Evolutionary conservation across 2,329 filamentous ascomycete genomes (phyloP).

Genomic region (Exserohilum rostratum): DNA sequence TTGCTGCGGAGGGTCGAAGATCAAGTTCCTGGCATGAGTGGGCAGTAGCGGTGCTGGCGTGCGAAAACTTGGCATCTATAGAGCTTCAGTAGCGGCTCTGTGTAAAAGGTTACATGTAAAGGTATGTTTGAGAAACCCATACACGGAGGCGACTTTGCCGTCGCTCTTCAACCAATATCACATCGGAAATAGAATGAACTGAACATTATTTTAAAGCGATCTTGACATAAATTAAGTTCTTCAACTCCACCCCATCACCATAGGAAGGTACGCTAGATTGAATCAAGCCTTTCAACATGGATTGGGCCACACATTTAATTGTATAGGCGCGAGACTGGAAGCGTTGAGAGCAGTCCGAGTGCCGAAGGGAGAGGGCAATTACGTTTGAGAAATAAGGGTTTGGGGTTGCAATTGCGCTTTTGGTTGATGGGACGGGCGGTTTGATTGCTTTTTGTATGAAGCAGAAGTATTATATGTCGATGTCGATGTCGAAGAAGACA

Average conservation of each 20-base stretch:
- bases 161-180: not conserved
- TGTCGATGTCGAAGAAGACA: not conserved
- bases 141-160: not conserved
- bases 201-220: not conserved
- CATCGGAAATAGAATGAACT: slow-evolving; percentile 1
- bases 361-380: too few relatives aligned
- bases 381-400: too few relatives aligned
- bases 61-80: not conserved
- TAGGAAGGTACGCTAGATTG: too few relatives aligned
- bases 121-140: not conserved
- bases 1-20: slow-evolving; percentile 53
- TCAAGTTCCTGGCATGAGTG: slow-evolving; percentile 45
- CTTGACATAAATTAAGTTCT: too few relatives aligned
- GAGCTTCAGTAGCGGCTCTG: not conserved
- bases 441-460: slow-evolving; percentile 15
- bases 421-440: slow-evolving; percentile 25
- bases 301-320: too few relatives aligned
- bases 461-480: not conserved
- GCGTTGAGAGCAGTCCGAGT: too few relatives aligned
- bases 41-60: not conserved
- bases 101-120: not conserved
- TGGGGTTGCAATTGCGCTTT: slow-evolving; percentile 6
- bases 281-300: too few relatives aligned
- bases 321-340: too few relatives aligned
- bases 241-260: too few relatives aligned